phyloP scores from a whole-genome alignment of 1,284 basidiomycete genomes.

The Boletus mariae region DNA sequence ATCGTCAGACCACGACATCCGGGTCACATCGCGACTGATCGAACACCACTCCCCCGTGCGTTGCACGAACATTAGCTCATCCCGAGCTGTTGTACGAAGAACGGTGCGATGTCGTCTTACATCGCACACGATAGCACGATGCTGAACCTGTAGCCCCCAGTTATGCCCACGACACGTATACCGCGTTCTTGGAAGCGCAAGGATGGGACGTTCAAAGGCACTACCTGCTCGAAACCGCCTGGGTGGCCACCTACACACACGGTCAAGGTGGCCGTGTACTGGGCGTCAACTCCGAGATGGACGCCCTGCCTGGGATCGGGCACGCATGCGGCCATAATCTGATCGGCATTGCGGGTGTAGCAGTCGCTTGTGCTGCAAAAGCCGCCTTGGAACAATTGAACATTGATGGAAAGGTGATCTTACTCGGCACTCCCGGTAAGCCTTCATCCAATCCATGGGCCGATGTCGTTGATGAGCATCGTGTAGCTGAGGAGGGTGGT shows the following conservation, averaged over 20 bases:
- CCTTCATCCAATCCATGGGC: neutral
- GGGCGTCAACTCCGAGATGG: conserved; percentile 76
- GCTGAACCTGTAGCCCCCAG: conserved; percentile 28
- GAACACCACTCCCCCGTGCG: neutral
- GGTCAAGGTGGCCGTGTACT: conserved; percentile 56
- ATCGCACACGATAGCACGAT: neutral
- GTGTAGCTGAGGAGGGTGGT: conserved; percentile 70
- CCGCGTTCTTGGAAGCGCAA: conserved; percentile 53
- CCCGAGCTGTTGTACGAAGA: conserved; percentile 61
- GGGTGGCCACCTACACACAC: conserved; percentile 60
- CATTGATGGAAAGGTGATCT: conserved; percentile 62
- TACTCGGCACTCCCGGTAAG: conserved; percentile 73
- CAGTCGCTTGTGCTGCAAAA: conserved; percentile 60
- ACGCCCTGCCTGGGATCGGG: conserved; percentile 60
- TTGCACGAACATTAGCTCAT: conserved; percentile 39
- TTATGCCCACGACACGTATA: conserved; percentile 55
- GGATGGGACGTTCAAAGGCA: conserved; percentile 59
- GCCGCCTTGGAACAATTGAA: conserved; percentile 55
- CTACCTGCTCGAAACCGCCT: conserved; percentile 66
- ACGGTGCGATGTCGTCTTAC: conserved; percentile 36
- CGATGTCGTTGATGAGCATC: neutral
- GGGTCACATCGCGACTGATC: conserved; percentile 9
- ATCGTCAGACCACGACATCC: neutral
- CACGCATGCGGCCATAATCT: conserved; percentile 82
- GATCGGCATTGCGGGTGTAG: conserved; percentile 73